Evolutionary conservation across 2,329 filamentous ascomycete genomes (phyloP), one percentile per base, ranked within the genome.

Genomic region (Alternaria conjuncta): DNA sequence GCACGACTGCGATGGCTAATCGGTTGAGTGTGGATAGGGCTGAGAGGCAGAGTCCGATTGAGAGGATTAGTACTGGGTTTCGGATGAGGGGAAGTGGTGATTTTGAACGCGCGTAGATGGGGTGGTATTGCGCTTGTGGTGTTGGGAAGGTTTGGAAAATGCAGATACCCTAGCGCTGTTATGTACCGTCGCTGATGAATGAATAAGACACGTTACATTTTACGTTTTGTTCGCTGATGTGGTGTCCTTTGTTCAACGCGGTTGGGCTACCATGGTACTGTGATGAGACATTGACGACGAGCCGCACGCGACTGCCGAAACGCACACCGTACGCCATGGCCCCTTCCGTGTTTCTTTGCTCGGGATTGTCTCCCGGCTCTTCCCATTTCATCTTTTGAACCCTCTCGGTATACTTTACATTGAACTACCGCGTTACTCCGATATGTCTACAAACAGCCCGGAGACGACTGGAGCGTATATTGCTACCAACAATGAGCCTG

Each of bases 51-150:
- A 65, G 63, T 7, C 68, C 70, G 4, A 67, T 73, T 5, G 75
- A 77, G 57, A 71, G 75, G 45, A 57, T 71, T 4, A 78, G 71
- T 57, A 79, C 78, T 0, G 78, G 78, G 7, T 79, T 79, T 54
- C 68, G 73, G 25, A 75, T 79, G 53, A 68, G 78, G 8, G 64
- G 63, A 10, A 79, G 78, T 65, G 57, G 50, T 21, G 77, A 79
- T 65, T 60, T 77, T 18, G 71, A 78, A 50, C 61, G 67, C 9
- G 61, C 55, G 11, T 55, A 20, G 7, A 9, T 8, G 6, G 1
- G 1, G 23, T 13, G 9, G 6, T 23, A 9, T 53, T 23, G 28
- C 13, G 28, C 20, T n/a, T 36, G 18, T n/a, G 28, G 28, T 23
- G 12, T 15, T 55, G 53, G 36, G 2, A 0, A 44, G 18, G 36